These are phyloP conservation scores for Fusarium graminum DNA, from an alignment of 2,329 filamentous ascomycete species.

Conservation along the genomic window DNA sequence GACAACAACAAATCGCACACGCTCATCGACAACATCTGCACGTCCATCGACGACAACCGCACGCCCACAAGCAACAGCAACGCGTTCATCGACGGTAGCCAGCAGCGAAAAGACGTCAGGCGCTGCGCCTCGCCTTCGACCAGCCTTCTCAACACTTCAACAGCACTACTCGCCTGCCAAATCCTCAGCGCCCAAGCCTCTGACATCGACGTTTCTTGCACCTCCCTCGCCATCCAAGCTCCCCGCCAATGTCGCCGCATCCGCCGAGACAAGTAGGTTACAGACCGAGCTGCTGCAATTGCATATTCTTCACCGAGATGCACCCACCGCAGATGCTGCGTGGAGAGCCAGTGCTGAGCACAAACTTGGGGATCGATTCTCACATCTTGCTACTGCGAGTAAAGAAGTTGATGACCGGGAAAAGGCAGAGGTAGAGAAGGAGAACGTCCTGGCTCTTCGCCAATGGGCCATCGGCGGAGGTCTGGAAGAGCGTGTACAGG, in stretches of 20 bases:
- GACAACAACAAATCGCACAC: slow-evolving; percentile 35
- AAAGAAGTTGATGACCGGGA: slow-evolving; percentile 56
- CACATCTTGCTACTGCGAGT: slow-evolving; percentile 53
- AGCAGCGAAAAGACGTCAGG: slow-evolving; percentile 39
- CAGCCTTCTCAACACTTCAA: slow-evolving; percentile 72
- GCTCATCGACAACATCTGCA: slow-evolving; percentile 23
- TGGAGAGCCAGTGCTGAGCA: slow-evolving; percentile 70
- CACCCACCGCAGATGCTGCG: slow-evolving; percentile 57
- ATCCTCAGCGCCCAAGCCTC: slow-evolving; percentile 69
- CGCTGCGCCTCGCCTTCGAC: slow-evolving; percentile 57
- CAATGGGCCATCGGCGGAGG: slow-evolving; percentile 61
- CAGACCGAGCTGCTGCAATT: slow-evolving; percentile 76
- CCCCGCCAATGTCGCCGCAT: slow-evolving; percentile 70
- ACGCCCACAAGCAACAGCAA: slow-evolving; percentile 26
- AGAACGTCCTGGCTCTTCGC: slow-evolving; percentile 66
- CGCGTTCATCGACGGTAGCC: slow-evolving; percentile 32
- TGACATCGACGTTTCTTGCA: slow-evolving; percentile 69
- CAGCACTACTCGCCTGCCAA: slow-evolving; percentile 77
- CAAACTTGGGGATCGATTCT: slow-evolving; percentile 63
- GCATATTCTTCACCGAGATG: slow-evolving; percentile 71
- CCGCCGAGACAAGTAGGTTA: slow-evolving; percentile 68
- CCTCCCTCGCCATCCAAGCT: slow-evolving; percentile 73
- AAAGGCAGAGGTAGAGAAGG: slow-evolving; percentile 60
- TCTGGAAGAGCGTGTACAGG: slow-evolving; percentile 69
- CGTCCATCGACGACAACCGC: slow-evolving; percentile 31